These are phyloP conservation scores for Fusarium sp. DNA, from an alignment of 2,329 filamentous ascomycete species.

Conservation along the genomic window DNA sequence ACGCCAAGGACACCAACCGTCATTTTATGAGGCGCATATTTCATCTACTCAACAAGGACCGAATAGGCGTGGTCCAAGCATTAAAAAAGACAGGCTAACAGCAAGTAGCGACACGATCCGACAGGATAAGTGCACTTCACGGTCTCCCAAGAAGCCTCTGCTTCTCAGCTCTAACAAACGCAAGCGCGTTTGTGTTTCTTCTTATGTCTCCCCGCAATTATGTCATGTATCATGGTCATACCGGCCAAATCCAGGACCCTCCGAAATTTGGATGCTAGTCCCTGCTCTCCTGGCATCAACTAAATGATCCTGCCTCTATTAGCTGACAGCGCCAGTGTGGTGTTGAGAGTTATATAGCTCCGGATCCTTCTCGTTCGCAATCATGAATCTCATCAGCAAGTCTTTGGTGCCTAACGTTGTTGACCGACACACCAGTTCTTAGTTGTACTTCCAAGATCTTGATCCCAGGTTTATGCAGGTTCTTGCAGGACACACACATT, in stretches of 20 bases:
- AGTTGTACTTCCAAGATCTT: slow-evolving; percentile 26
- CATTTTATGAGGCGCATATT: slow-evolving; percentile 38
- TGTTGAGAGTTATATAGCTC: slow-evolving; percentile 47
- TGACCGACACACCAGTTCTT: slow-evolving; percentile 40
- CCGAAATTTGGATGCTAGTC: slow-evolving; percentile 52
- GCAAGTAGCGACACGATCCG: slow-evolving; percentile 28
- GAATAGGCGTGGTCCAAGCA: slow-evolving; percentile 48
- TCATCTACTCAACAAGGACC: slow-evolving; percentile 37
- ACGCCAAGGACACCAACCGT: slow-evolving; percentile 38
- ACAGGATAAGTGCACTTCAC: slow-evolving; percentile 35
- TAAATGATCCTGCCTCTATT: slow-evolving; percentile 35
- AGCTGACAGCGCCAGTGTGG: slow-evolving; percentile 25
- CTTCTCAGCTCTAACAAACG: slow-evolving; percentile 36
- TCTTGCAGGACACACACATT: slow-evolving; percentile 15
- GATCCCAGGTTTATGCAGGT: slow-evolving; percentile 35
- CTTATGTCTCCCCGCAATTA: slow-evolving; percentile 56
- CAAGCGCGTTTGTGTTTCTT: slow-evolving; percentile 31
- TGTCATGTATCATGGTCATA: slow-evolving; percentile 59
- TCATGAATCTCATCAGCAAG: slow-evolving; percentile 40
- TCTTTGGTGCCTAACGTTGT: slow-evolving; percentile 47
- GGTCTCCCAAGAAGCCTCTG: slow-evolving; percentile 42
- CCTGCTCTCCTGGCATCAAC: slow-evolving; percentile 47
- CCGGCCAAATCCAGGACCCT: slow-evolving; percentile 52
- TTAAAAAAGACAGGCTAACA: slow-evolving; percentile 37
- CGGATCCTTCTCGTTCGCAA: slow-evolving; percentile 44